Evolutionary conservation across 2,329 filamentous ascomycete genomes (phyloP).

Genomic region (Monosporascus sp.): DNA sequence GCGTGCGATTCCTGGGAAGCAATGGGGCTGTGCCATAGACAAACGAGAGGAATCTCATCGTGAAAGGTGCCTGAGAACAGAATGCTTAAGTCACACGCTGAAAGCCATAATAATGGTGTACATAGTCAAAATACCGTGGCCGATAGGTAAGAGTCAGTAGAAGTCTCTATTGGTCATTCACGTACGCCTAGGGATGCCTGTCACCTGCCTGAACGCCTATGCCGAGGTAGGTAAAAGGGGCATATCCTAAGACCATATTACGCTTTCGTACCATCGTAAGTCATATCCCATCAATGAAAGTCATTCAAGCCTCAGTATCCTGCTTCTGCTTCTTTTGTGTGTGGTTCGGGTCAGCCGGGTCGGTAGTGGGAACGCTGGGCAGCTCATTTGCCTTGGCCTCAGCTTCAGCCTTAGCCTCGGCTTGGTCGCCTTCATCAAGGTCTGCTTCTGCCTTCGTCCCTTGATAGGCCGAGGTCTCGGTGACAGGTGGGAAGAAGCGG

Average conservation of each 20-base stretch:
- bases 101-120: too few relatives aligned
- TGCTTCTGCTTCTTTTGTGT: conserved; percentile 29
- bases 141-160: too few relatives aligned
- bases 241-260: not conserved
- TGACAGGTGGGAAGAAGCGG: conserved; percentile 20
- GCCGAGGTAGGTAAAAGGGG: not conserved
- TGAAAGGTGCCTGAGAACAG: too few relatives aligned
- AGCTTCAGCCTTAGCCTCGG: conserved; percentile 11
- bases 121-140: too few relatives aligned
- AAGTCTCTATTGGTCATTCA: too few relatives aligned
- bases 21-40: too few relatives aligned
- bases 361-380: conserved; percentile 30
- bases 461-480: conserved; percentile 5
- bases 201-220: not conserved
- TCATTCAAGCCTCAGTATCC: conserved; percentile 6
- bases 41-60: too few relatives aligned
- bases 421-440: not conserved
- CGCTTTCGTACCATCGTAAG: not conserved
- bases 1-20: too few relatives aligned
- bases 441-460: conserved; percentile 12
- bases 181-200: too few relatives aligned
- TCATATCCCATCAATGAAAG: not conserved
- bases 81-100: too few relatives aligned
- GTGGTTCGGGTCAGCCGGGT: conserved; percentile 26
- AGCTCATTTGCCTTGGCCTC: conserved; percentile 23